phyloP scores from a whole-genome alignment of 1,284 basidiomycete species.

The Cerioporus squamosus region DNA sequence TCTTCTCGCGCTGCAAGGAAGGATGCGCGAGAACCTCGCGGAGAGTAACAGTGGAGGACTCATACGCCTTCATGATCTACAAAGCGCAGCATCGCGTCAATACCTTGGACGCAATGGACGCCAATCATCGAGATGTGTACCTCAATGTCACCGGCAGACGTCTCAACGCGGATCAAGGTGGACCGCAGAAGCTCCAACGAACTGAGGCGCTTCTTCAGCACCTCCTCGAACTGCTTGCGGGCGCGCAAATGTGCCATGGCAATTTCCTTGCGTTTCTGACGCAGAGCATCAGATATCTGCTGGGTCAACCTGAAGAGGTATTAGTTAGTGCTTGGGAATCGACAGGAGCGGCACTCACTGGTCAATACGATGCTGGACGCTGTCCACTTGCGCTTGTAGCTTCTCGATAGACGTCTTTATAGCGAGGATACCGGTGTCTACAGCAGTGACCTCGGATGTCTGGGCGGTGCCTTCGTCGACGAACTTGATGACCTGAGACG shows the following conservation, averaged over 20 bases:
- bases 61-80: slow-evolving; percentile 87
- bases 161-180: slow-evolving; percentile 84
- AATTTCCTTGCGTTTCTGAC: slow-evolving; percentile 69
- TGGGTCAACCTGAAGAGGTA: slow-evolving; percentile 56
- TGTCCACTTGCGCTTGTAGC: slow-evolving; percentile 69
- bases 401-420: slow-evolving; percentile 69
- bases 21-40: slow-evolving; percentile 79
- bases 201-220: slow-evolving; percentile 75
- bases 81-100: neutral
- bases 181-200: slow-evolving; percentile 77
- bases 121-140: slow-evolving; percentile 43
- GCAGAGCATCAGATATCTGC: slow-evolving; percentile 69
- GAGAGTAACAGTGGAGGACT: slow-evolving; percentile 80
- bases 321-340: neutral
- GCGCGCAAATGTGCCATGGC: slow-evolving; percentile 80
- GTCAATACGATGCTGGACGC: slow-evolving; percentile 69
- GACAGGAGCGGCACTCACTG: slow-evolving; percentile 47
- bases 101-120: neutral
- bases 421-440: slow-evolving; percentile 78
- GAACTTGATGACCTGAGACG: slow-evolving; percentile 78
- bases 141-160: slow-evolving; percentile 87
- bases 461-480: slow-evolving; percentile 41
- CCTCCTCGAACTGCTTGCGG: slow-evolving; percentile 80
- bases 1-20: slow-evolving; percentile 73
- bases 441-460: slow-evolving; percentile 58